A percentile compares a stretch with the other conserved stretches of the same genome.
phyloP scores from a whole-genome alignment of 2,329 filamentous ascomycete genomes.

The Ceratocystis lukuohia region DNA sequence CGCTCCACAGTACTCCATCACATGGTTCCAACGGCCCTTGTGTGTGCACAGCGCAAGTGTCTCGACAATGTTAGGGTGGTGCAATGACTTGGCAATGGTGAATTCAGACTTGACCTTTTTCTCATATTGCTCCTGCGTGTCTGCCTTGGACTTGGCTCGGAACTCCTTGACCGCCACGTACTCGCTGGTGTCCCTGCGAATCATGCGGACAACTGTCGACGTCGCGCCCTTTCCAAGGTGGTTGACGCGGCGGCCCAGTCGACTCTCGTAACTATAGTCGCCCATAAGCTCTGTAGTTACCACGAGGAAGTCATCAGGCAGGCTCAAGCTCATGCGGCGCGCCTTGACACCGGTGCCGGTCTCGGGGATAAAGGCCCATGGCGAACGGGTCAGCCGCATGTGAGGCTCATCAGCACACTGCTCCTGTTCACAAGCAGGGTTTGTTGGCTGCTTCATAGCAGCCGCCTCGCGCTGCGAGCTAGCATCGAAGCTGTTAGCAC shows the following conservation, averaged over 20 bases:
- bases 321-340: conserved; percentile 58
- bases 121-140: conserved; percentile 62
- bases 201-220: conserved; percentile 71
- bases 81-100: conserved; percentile 70
- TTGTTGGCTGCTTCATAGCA: not conserved
- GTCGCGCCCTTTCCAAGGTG: conserved; percentile 71
- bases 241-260: conserved; percentile 59
- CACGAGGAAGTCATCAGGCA: conserved; percentile 62
- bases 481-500: conserved; percentile 40
- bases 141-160: conserved; percentile 54
- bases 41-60: conserved; percentile 64
- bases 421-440: conserved; percentile 3
- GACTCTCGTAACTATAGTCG: conserved; percentile 58
- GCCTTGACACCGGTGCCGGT: conserved; percentile 65
- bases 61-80: conserved; percentile 79
- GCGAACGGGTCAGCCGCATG: conserved; percentile 30
- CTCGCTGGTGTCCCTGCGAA: conserved; percentile 51
- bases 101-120: conserved; percentile 88
- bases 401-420: not conserved
- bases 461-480: conserved; percentile 16
- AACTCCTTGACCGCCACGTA: conserved; percentile 83
- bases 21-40: conserved; percentile 68
- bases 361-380: conserved; percentile 50
- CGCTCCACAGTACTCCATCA: conserved; percentile 82
- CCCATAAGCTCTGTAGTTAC: conserved; percentile 54